phyloP scores from a whole-genome alignment of 192 early-diverging fungal species.

The Linnemannia elongata region DNA sequence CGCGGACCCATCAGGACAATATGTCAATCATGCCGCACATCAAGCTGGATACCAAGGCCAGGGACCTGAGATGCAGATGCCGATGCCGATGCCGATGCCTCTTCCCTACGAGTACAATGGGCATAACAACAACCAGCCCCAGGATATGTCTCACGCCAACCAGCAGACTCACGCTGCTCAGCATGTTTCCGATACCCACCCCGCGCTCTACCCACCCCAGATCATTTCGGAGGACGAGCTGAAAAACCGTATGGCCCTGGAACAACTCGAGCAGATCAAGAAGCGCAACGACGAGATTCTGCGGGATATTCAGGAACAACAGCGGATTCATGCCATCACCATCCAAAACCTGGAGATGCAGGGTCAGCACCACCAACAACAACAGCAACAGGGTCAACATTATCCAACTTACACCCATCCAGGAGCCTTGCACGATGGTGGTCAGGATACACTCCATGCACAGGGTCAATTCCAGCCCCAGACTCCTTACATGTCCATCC shows the following conservation, averaged over 20 bases:
- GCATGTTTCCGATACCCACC: constrained; percentile 10
- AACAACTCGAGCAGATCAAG: constrained; percentile 42
- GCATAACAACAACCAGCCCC: neutral
- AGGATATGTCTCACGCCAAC: constrained; percentile 15
- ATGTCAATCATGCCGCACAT: constrained; percentile 1
- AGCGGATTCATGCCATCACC: constrained; percentile 18
- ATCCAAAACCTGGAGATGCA: constrained; percentile 40
- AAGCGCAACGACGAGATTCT: constrained; percentile 37
- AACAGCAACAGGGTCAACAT: neutral
- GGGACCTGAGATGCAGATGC: neutral
- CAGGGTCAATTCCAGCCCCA: constrained; percentile 22
- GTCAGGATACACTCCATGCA: constrained; percentile 14
- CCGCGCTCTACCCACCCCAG: constrained; percentile 43
- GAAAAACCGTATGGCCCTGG: constrained; percentile 21
- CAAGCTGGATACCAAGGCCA: constrained; percentile 1
- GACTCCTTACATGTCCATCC: neutral
- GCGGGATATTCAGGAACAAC: constrained; percentile 33
- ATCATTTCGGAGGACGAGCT: constrained; percentile 39
- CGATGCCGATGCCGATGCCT: constrained; percentile 40
- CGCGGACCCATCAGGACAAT: neutral
- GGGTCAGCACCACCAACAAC: neutral
- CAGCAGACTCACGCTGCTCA: constrained; percentile 6
- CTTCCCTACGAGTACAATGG: constrained; percentile 18
- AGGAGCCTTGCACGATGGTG: constrained; percentile 1
- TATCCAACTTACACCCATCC: constrained; percentile 13